phyloP scores from a whole-genome alignment of 2,329 filamentous ascomycete species.

The Xylaria sp. region DNA sequence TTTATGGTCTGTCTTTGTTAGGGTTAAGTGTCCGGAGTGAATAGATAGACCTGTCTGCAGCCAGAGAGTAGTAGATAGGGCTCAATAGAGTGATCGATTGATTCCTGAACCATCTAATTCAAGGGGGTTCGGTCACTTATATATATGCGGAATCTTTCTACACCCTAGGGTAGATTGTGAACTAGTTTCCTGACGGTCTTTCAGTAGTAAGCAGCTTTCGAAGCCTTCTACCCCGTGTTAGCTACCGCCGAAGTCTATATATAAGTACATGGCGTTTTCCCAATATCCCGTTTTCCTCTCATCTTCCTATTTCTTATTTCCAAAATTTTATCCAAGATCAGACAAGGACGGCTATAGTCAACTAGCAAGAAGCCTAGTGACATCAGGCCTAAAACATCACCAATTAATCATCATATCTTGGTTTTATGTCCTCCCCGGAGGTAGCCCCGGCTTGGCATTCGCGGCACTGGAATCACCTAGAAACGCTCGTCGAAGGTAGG shows the following conservation, averaged over 20 bases:
- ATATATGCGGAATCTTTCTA: too few relatives aligned
- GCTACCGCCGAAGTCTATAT: neutral
- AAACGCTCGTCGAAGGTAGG: neutral
- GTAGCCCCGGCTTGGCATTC: neutral
- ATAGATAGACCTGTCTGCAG: too few relatives aligned
- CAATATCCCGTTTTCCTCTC: neutral
- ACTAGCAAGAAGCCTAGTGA: constrained; percentile 21
- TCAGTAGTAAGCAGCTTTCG: too few relatives aligned
- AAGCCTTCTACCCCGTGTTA: too few relatives aligned
- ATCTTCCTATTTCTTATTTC: constrained; percentile 9
- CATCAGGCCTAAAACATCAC: constrained; percentile 10
- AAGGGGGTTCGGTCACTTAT: too few relatives aligned
- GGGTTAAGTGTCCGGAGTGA: too few relatives aligned
- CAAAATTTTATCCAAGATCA: constrained; percentile 20
- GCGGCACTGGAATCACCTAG: neutral
- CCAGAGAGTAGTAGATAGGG: too few relatives aligned
- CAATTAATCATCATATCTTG: constrained; percentile 2
- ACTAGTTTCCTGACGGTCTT: too few relatives aligned
- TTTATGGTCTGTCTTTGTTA: too few relatives aligned
- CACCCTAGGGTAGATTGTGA: too few relatives aligned
- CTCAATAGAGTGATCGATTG: too few relatives aligned
- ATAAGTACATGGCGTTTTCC: neutral
- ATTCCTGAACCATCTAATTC: too few relatives aligned
- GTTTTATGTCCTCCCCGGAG: neutral
- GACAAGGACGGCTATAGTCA: constrained; percentile 19